Evolutionary conservation across 352 stramenopile species (phyloP), one percentile per base, ranked within the genome.

Genomic region (Phytopythium delawarense): DNA sequence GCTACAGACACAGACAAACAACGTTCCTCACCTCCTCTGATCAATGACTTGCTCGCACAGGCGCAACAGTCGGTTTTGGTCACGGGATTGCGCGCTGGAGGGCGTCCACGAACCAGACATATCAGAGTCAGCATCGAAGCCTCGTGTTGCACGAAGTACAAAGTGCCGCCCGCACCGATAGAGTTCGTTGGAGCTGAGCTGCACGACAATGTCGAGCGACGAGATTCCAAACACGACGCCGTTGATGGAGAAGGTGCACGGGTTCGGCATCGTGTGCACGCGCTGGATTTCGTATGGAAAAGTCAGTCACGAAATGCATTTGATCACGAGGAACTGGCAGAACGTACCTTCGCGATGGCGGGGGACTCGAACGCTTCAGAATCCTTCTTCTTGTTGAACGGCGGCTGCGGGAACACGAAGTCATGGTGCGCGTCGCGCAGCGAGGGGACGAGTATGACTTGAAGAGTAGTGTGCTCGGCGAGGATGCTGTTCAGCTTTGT

Each of bases 361-460:
- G 74, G 59, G 6, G 59, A 66, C 28, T 75, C 76, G 11, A 94
- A 84, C 5, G 76, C 84, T 64, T 95, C 86, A 35, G 74, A 89
- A 0, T 76, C 80, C 65, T 91, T 93, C 58, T 87, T 88, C 63
- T 89, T 90, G 69, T 90, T 80, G 53, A 99, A 89, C 3, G 96
- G 96, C 48, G 96, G 92, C 76, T 99, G 95, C 20, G 94, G 92
- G 61, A 94, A 98, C 53, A 98, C 96, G 46, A 84, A 96, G 62
- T 98, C 91, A 63, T 98, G 94, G 65, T 98, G 89, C 0, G 91
- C 96, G 76, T 99, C 97, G 15, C 97, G 88, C 16, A 98, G 59
- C n/a, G 92, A 98, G 13, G 97, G 97, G 35, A 99, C 86, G 40
- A 99, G 73, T 0, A 99, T 84, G 67, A 99, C 90, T 57, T 95